Conservation (phyloP, 2,329 filamentous ascomycete species). For the Curvularia sp. region DNA sequence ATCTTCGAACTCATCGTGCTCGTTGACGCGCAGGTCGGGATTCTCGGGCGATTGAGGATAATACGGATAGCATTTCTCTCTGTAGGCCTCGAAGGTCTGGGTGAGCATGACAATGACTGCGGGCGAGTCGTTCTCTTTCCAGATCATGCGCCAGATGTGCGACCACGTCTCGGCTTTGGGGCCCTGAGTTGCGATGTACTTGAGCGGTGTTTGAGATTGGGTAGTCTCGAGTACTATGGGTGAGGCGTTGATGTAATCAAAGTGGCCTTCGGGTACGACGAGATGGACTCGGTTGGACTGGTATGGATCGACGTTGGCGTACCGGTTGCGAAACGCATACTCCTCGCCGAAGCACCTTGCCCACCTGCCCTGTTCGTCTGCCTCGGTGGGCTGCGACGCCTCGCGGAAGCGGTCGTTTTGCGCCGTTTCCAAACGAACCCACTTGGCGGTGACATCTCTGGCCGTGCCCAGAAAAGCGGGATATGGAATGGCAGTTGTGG, state of each 20-base stretch:
- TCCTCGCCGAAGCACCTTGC: constrained; percentile 65
- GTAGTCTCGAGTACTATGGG: constrained; percentile 55
- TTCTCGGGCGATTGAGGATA: constrained; percentile 66
- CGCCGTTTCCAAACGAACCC: constrained; percentile 67
- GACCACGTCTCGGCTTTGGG: constrained; percentile 77
- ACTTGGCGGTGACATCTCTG: constrained; percentile 65
- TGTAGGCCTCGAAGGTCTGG: constrained; percentile 77
- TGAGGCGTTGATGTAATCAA: constrained; percentile 62
- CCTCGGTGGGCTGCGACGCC: constrained; percentile 45
- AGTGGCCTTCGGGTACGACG: constrained; percentile 71
- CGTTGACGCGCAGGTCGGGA: constrained; percentile 63
- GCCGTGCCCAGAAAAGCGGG: constrained; percentile 63
- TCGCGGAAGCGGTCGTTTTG: constrained; percentile 63
- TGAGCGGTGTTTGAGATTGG: constrained; percentile 52
- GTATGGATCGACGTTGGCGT: constrained; percentile 89
- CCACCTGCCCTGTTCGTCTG: constrained; percentile 61
- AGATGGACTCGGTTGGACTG: constrained; percentile 84
- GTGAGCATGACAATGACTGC: constrained; percentile 95
- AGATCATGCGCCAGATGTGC: constrained; percentile 96
- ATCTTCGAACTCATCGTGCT: constrained; percentile 69
- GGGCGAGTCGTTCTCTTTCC: constrained; percentile 73
- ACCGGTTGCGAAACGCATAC: constrained; percentile 75
- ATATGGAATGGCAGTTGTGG: constrained; percentile 40
- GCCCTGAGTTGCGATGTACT: constrained; percentile 93
- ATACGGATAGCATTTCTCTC: constrained; percentile 89